Evolutionary conservation across 2,329 filamentous ascomycete species (phyloP), one percentile per base, ranked within the genome.

Genomic region (Xylaria sp.): DNA sequence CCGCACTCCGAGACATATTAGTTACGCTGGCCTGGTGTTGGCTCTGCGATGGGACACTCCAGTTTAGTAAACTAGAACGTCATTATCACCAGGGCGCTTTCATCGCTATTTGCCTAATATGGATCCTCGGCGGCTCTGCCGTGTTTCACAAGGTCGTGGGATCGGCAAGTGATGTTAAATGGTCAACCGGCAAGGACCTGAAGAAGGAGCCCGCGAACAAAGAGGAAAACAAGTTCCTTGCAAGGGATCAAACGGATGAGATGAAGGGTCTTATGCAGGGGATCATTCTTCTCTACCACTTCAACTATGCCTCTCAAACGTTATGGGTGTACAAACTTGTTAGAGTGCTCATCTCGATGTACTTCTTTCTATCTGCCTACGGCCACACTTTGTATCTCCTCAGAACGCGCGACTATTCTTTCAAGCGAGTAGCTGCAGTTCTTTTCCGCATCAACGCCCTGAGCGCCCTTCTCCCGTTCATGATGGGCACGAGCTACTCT

Each of bases 211-310:
- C 64, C 8, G 31, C 45, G 23, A 50, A 37, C 12, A 63, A 65
- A 31, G 64, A 66, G 17, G 73, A 76, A 52, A 71, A 77, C 38
- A 74, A 74, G 1, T 82, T 84, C 56, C 74, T 89, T 4, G 79
- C 82, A 0, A 79, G 86, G 53, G 78, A 82, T 47, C 84, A 89
- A 67, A 85, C 84, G 0, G 82, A 89, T 64, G 88, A 90, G 71
- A 88, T 86, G 82, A 89, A 89, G 75, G 88, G 88, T 2, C 84
- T 85, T 79, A 87, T 89, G 84, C 86, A 89, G 66, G 78, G 80
- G 14, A 74, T 88, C 17, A 76, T 82, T 49, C 68, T 81, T 3
- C 75, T 86, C 12, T 89, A 87, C 68, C 83, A 87, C 63, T 89
- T 86, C 72, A 84, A 84, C 35, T 80, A 83, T 19, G 83, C 81